These are phyloP conservation scores for Colletotrichum trifolii DNA, from an alignment of 2,329 filamentous ascomycete genomes.

Conservation along the genomic window DNA sequence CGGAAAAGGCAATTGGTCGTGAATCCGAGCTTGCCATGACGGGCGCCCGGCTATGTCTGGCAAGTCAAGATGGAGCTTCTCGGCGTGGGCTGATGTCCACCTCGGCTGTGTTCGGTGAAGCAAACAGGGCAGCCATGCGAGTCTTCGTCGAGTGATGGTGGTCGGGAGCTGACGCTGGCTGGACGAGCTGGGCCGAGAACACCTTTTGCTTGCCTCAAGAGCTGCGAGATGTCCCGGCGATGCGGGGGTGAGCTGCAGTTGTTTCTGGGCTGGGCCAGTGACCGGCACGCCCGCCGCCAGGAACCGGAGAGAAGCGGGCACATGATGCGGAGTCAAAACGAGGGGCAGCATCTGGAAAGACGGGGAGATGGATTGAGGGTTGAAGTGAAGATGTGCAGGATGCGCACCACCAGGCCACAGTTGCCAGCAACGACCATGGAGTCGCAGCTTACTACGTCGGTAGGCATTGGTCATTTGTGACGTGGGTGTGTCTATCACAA, in stretches of 20 bases:
- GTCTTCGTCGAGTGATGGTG: slow-evolving; percentile 1
- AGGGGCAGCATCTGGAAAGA: slow-evolving; percentile 24
- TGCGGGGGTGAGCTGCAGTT: background rate
- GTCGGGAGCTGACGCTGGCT: slow-evolving; percentile 1
- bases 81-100: slow-evolving; percentile 28
- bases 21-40: slow-evolving; percentile 1
- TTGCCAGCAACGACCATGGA: background rate
- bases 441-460: no score
- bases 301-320: slow-evolving; percentile 35
- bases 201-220: no score
- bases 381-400: background rate
- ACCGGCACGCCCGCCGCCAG: slow-evolving; percentile 2
- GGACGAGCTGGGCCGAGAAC: background rate
- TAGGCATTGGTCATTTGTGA: no score
- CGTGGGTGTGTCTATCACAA: no score
- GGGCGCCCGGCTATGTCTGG: slow-evolving; percentile 28
- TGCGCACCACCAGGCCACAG: background rate
- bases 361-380: slow-evolving; percentile 26
- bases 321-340: slow-evolving; percentile 21
- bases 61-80: slow-evolving; percentile 20
- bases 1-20: slow-evolving; percentile 7
- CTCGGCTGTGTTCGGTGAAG: slow-evolving; percentile 35
- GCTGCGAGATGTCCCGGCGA: no score
- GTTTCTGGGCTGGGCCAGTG: background rate
- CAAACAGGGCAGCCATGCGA: background rate